phyloP scores from a whole-genome alignment of 2,329 filamentous ascomycete genomes.

The Capronia epimyces region DNA sequence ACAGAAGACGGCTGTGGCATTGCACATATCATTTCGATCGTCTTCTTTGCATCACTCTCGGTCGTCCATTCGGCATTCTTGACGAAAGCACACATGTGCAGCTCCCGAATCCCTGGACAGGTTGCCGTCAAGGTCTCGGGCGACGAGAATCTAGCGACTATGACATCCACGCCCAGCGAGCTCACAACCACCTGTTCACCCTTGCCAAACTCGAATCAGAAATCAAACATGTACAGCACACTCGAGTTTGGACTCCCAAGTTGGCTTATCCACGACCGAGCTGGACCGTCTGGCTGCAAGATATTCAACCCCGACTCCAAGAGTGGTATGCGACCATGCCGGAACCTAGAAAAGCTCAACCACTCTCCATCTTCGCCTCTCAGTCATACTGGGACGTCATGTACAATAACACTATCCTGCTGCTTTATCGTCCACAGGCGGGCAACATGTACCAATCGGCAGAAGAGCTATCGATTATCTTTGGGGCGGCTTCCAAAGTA shows the following conservation, averaged over 20 bases:
- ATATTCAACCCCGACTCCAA: constrained; percentile 33
- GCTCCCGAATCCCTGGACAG: constrained; percentile 28
- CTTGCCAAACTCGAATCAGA: constrained; percentile 35
- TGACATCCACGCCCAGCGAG: constrained; percentile 30
- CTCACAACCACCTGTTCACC: constrained; percentile 32
- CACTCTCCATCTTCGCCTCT: constrained; percentile 31
- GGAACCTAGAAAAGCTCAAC: constrained; percentile 26
- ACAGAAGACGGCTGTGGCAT: constrained; percentile 29
- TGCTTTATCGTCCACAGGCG: constrained; percentile 33
- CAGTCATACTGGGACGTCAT: constrained; percentile 33
- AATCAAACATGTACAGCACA: constrained; percentile 35
- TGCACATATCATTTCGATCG: constrained; percentile 40
- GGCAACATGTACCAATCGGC: constrained; percentile 25
- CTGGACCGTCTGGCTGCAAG: constrained; percentile 30
- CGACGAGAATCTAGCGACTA: constrained; percentile 28
- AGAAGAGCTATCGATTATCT: constrained; percentile 29
- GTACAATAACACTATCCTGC: constrained; percentile 32
- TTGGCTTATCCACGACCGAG: constrained; percentile 32
- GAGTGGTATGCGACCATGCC: constrained; percentile 34
- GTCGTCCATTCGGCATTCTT: constrained; percentile 39
- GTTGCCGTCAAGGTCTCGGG: constrained; percentile 2
- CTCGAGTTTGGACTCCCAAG: constrained; percentile 28
- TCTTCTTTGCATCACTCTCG: constrained; percentile 38
- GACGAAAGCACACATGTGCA: constrained; percentile 30
- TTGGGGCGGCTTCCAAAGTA: constrained; percentile 30